phyloP scores from a whole-genome alignment of 2,329 filamentous ascomycete species.

The Chrysoporthe deuterocubensis region DNA sequence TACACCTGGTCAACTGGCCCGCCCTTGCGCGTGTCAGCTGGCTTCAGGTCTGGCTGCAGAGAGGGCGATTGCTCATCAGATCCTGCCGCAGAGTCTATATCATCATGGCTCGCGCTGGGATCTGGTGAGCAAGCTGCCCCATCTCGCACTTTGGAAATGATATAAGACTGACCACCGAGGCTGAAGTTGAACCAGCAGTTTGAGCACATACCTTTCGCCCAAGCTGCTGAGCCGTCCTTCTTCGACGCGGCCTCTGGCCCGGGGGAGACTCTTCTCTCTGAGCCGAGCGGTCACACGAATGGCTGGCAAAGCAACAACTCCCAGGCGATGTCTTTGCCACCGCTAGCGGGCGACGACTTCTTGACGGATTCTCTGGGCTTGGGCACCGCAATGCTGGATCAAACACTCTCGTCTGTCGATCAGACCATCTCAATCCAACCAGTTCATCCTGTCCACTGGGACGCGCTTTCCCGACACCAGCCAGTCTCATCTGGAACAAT shows the following conservation, averaged over 20 bases:
- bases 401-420: neutral
- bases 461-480: neutral
- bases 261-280: neutral
- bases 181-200: neutral
- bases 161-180: constrained; percentile 36
- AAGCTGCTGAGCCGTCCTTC: neutral
- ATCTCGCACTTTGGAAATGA: constrained; percentile 34
- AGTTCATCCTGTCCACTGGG: neutral
- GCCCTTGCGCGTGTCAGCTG: neutral
- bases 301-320: neutral
- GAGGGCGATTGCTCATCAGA: neutral
- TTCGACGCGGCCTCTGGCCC: neutral
- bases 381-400: neutral
- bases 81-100: neutral
- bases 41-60: neutral
- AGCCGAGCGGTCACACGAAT: neutral
- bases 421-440: neutral
- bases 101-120: neutral
- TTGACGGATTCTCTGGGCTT: neutral
- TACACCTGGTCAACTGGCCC: neutral
- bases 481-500: no score
- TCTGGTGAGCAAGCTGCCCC: neutral
- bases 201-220: no score
- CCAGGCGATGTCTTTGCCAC: neutral
- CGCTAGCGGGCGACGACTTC: neutral